Evolutionary conservation across 2,329 filamentous ascomycete species (phyloP).

Genomic region (Diaporthe destruens): DNA sequence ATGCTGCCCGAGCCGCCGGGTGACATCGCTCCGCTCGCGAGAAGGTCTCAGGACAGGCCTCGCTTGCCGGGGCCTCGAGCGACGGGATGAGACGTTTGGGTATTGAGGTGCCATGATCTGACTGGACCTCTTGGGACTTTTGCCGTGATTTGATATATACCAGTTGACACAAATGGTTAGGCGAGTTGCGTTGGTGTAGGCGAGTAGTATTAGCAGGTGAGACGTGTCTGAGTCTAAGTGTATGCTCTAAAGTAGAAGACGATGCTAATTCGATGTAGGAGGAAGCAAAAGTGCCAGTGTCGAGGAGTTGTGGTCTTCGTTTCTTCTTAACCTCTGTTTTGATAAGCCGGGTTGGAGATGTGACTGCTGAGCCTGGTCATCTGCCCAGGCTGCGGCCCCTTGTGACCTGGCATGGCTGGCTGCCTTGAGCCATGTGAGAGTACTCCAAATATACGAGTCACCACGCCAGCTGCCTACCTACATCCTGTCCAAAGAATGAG

Average conservation of each 20-base stretch:
- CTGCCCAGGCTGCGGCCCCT: constrained; percentile 15
- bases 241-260: not conserved
- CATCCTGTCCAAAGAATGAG: not conserved
- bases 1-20: constrained; percentile 20
- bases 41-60: constrained; percentile 4
- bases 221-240: constrained; percentile 8
- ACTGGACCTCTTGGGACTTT: not conserved
- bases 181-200: not conserved
- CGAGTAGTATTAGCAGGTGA: not conserved
- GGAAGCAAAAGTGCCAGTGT: not conserved
- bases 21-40: constrained; percentile 27
- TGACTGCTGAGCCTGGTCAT: constrained; percentile 28
- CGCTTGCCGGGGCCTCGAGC: constrained; percentile 19
- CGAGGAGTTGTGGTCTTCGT: not conserved
- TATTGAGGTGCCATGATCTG: constrained; percentile 21
- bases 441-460: not conserved
- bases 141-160: not conserved
- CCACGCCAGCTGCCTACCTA: not conserved
- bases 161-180: not conserved
- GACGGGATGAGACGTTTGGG: not conserved
- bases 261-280: not conserved
- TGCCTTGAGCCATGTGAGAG: constrained; percentile 32
- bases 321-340: not conserved
- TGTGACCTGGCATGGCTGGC: not conserved
- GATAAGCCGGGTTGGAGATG: constrained; percentile 5